A percentile compares a stretch with the other conserved stretches of the same genome.
Conservation (phyloP, 805 yeast species). For the Saccharomycopsis fermentans region DNA sequence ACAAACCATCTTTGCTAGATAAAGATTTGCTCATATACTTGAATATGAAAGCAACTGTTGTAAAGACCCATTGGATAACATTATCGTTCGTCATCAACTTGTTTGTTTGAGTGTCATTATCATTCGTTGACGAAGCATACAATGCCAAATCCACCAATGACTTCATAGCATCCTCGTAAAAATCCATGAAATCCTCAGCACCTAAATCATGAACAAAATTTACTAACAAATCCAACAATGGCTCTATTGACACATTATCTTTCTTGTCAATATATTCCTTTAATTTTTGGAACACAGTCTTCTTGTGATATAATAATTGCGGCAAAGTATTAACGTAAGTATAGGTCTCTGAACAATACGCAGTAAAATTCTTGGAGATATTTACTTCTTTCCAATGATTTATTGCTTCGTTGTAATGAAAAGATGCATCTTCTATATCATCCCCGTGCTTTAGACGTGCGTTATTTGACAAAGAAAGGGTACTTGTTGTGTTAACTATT, state of each 20-base stretch:
- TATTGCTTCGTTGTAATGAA: slow-evolving; percentile 69
- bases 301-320: slow-evolving; percentile 65
- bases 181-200: slow-evolving; percentile 81
- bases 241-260: slow-evolving; percentile 63
- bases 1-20: slow-evolving; percentile 39
- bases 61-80: slow-evolving; percentile 74
- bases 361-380: slow-evolving; percentile 59
- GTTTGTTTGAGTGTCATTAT: slow-evolving; percentile 18
- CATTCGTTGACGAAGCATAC: slow-evolving; percentile 1
- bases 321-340: slow-evolving; percentile 61
- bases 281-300: slow-evolving; percentile 46
- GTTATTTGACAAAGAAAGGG: slow-evolving; percentile 1
- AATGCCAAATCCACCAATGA: slow-evolving; percentile 1
- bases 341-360: slow-evolving; percentile 47
- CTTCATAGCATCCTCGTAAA: slow-evolving; percentile 43
- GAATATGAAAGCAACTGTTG: slow-evolving; percentile 77
- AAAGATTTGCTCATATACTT: slow-evolving; percentile 68
- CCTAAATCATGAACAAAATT: slow-evolving; percentile 79
- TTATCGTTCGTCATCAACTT: slow-evolving; percentile 43
- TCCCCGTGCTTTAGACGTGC: slow-evolving; percentile 35
- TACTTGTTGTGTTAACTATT: slow-evolving; percentile 46
- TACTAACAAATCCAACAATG: slow-evolving; percentile 67
- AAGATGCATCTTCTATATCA: slow-evolving; percentile 60
- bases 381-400: slow-evolving; percentile 87
- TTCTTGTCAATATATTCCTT: slow-evolving; percentile 36